A percentile compares a stretch with the other conserved stretches of the same genome.
These are phyloP conservation scores for Aspergillus clavatus DNA, from an alignment of 2,329 filamentous ascomycete species.

Conservation along the genomic window DNA sequence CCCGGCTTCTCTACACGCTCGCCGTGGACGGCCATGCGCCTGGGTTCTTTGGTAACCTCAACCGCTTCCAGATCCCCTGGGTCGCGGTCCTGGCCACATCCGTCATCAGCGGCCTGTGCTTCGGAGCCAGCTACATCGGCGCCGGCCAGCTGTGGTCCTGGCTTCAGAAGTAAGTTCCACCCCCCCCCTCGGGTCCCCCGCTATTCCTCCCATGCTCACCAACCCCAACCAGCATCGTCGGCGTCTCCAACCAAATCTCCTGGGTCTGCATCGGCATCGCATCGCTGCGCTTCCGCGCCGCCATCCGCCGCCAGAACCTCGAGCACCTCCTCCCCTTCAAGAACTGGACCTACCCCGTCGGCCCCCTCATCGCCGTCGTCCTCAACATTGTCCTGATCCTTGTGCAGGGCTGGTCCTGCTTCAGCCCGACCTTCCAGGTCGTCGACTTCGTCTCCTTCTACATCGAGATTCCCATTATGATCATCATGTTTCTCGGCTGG, in stretches of 20 bases:
- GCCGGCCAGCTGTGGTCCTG: conserved; percentile 62
- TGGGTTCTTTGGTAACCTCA: conserved; percentile 48
- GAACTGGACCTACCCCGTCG: conserved; percentile 63
- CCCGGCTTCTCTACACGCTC: conserved; percentile 54
- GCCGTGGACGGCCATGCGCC: conserved; percentile 55
- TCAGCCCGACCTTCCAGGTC: conserved; percentile 54
- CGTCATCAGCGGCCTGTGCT: conserved; percentile 54
- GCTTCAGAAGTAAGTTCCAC: conserved; percentile 54
- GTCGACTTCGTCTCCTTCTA: conserved; percentile 62
- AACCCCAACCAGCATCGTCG: conserved; percentile 49
- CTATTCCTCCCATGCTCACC: background rate
- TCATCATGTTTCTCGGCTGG: conserved; percentile 53
- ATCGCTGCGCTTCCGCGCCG: conserved; percentile 61
- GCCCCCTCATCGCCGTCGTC: conserved; percentile 53
- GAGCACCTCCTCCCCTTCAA: conserved; percentile 59
- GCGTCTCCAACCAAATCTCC: conserved; percentile 62
- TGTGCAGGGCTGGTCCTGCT: conserved; percentile 57
- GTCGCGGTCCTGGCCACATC: conserved; percentile 53
- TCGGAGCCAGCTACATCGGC: conserved; percentile 61
- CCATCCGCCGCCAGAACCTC: conserved; percentile 53
- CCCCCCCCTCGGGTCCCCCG: background rate
- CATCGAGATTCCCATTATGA: conserved; percentile 58
- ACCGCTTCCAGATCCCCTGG: conserved; percentile 50
- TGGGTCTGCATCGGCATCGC: conserved; percentile 61
- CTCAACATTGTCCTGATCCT: conserved; percentile 58